Evolutionary conservation across 768 basidiomycete species (phyloP), one percentile per base, ranked within the genome.

Genomic region (Auriscalpium microsporum): DNA sequence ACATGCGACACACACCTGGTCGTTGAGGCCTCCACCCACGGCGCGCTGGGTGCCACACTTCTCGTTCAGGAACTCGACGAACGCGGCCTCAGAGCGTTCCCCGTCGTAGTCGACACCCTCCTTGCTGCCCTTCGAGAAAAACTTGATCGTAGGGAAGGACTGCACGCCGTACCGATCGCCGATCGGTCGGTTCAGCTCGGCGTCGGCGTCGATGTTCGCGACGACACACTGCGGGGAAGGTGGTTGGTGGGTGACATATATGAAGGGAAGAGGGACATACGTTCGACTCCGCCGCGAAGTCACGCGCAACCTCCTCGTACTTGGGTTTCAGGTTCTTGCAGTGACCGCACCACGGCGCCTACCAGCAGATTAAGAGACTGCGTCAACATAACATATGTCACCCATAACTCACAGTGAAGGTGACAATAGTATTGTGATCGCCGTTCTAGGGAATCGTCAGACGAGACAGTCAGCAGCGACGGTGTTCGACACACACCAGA

Each of bases 91-190:
- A 1, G 77, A 74, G 55, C 95, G 81, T 38, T 76, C 82, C 21
- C 81, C 81, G 10, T 82, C 75, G 68, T 97, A 99, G 33, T 71
- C 73, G 49, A 84, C 73, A 10, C 81, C 68, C 42, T 66, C 78
- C 56, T 79, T 77, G 63, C 76, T 75, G 59, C 77, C 82, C 61
- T 84, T 85, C 60, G 89, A 78, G 83, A 93, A 96, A 77, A 94
- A 94, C 70, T 92, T 94, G 76, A 99, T 82, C 17, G 94, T 98
- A 0, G 96, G 96, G 82, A 83, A 99, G 56, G 85, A 81, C 17
- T 69, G 64, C 55, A 99, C 80, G 6, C 76, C 87, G 64, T 94
- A 94, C 67, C 82, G 80, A 38, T 67, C 59, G 9, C 86, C 83
- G 52, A 96, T 70, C 19, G 77, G 79, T 62, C 79, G 78, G 77